Evolutionary conservation across 495 filamentous ascomycete genomes (phyloP).

Genomic region (Podospora didyma): DNA sequence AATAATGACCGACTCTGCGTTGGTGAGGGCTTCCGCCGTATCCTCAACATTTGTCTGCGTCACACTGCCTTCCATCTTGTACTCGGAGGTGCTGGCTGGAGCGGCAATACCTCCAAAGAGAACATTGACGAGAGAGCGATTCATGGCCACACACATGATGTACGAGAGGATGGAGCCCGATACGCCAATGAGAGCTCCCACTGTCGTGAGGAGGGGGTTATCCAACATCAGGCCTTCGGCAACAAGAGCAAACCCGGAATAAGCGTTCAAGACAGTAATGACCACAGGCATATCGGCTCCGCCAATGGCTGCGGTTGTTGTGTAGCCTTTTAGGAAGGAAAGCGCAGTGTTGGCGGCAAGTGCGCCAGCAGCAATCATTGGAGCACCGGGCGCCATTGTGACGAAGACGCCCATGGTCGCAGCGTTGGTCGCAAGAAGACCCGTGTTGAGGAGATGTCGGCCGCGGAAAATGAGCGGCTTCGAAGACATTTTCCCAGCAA

Average conservation of each 20-base stretch:
- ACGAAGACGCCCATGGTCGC: slow-evolving; percentile 78
- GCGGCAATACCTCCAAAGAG: slow-evolving; percentile 73
- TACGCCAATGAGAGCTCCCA: slow-evolving; percentile 77
- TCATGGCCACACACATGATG: slow-evolving; percentile 82
- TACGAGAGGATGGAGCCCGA: slow-evolving; percentile 79
- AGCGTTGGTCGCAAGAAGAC: slow-evolving; percentile 64
- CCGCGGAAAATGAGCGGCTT: slow-evolving; percentile 64
- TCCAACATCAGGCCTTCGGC: slow-evolving; percentile 86
- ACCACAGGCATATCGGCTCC: slow-evolving; percentile 87
- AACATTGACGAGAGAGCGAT: slow-evolving; percentile 73
- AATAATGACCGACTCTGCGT: slow-evolving; percentile 74
- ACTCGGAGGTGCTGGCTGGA: slow-evolving; percentile 49
- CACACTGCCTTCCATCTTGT: slow-evolving; percentile 69
- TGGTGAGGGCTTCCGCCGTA: slow-evolving; percentile 62
- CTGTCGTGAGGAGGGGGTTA: slow-evolving; percentile 71
- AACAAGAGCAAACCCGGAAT: slow-evolving; percentile 78
- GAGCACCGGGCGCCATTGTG: slow-evolving; percentile 68
- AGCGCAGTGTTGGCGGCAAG: slow-evolving; percentile 68
- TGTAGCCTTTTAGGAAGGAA: slow-evolving; percentile 77
- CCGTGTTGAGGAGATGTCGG: slow-evolving; percentile 65
- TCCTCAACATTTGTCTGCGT: slow-evolving; percentile 72
- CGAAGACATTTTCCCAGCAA: slow-evolving; percentile 72
- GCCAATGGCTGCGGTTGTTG: slow-evolving; percentile 76
- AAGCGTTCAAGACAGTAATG: slow-evolving; percentile 81
- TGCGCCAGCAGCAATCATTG: slow-evolving; percentile 67